phyloP scores from a whole-genome alignment of 306 rosid genomes.

The Quercus gilva region DNA sequence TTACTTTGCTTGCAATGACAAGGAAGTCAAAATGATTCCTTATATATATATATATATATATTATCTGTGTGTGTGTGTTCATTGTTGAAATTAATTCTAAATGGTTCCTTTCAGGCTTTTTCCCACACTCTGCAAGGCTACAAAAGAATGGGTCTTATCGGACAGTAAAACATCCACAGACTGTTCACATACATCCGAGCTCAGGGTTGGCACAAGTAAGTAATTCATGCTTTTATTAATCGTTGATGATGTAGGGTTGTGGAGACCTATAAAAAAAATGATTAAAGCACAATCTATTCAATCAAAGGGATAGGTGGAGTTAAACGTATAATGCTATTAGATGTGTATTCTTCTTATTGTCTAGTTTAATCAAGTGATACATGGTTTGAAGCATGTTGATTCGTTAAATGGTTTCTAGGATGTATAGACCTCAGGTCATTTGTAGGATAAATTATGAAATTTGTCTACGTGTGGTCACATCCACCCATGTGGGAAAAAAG shows the following conservation, averaged over 20 bases:
- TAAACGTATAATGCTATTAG: background rate
- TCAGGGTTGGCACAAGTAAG: conserved; percentile 82
- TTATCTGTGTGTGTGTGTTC: background rate
- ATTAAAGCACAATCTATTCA: background rate
- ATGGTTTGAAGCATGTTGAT: background rate
- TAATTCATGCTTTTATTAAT: background rate
- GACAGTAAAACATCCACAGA: conserved; percentile 74
- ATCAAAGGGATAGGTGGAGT: background rate
- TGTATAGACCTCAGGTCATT: background rate
- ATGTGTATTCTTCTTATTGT: background rate
- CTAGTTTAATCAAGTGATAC: background rate
- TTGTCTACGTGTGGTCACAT: too few relatives aligned
- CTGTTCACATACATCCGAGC: conserved; percentile 95
- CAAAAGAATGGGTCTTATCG: conserved; percentile 88
- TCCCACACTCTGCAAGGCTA: conserved; percentile 76
- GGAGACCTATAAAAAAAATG: background rate
- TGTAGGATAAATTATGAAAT: background rate
- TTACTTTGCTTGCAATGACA: background rate
- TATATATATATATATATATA: too few relatives aligned
- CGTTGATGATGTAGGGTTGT: background rate
- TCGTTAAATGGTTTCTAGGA: background rate
- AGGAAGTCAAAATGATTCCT: background rate
- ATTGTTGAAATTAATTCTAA: conserved; percentile 17
- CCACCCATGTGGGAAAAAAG: too few relatives aligned
- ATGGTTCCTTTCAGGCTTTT: conserved; percentile 52